Evolutionary conservation across 345 rosid species (phyloP), one percentile per base, ranked within the genome.

Genomic region (Isatis tinctoria): DNA sequence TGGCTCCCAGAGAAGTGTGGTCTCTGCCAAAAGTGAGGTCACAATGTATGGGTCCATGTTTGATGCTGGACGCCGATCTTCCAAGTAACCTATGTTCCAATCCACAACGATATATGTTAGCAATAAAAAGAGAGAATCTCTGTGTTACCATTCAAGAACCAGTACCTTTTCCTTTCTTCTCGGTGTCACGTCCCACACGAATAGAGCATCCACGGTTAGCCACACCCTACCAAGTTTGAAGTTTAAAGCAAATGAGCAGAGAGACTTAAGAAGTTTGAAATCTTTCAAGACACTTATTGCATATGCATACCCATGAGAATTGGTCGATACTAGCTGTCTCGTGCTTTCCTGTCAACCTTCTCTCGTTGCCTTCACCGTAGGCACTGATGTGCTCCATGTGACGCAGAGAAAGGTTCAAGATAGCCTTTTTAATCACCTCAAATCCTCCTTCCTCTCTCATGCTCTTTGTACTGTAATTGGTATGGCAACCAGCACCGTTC

Each of bases 401-500:
- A 60, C 93, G 96, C 70, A 95, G 96, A 0, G 97, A 92, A 13
- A 95, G 90, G 68, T 91, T 95, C 83, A 87, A 71, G 69, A 95
- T 95, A 8, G 97, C 97, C 83, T 92, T 90, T 82, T 95, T 95
- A 16, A 95, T 92, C 17, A 74, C 90, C 72, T 95, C 96, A 60
- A 22, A 92, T 43, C 99, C 99, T 65, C 97, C 97, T 3, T 90
- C 97, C 35, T 95, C 99, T 76, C 99, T 87, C 97, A 84, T 95
- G 75, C 85, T 85, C 88, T 91, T 92, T 8, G 99, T 95, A 80
- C 99, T 94, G 87, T 78, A 95, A 54, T 92, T 95, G 77, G 97
- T 91, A 82, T 94, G 99, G 80, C 97, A 95, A 73, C 99, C 99
- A 49, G 99, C 99, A 74, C 99, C 99, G 26, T 95, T 95, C 99